These are phyloP conservation scores for Penicillium sp. DNA, from an alignment of 2,329 filamentous ascomycete genomes.

Conservation along the genomic window DNA sequence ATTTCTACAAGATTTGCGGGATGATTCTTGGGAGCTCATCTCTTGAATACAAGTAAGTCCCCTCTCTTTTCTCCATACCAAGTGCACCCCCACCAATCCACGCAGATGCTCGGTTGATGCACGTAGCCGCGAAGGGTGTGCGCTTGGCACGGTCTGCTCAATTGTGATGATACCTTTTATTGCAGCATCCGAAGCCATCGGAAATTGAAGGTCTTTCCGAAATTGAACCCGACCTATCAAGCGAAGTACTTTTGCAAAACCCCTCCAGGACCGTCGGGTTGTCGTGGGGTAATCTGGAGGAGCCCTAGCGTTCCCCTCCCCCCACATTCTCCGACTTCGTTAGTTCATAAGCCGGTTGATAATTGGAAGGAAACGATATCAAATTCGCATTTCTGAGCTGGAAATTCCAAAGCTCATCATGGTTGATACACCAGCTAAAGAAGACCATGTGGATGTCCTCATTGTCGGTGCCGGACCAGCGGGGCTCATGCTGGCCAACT, in stretches of 20 bases:
- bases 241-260: neutral
- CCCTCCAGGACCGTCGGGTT: neutral
- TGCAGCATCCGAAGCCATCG: neutral
- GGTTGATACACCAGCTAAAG: neutral
- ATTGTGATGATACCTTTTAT: too few relatives aligned
- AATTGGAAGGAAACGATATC: neutral
- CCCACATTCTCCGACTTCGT: neutral
- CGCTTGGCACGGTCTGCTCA: neutral
- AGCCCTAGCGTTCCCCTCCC: neutral
- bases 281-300: neutral
- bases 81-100: neutral
- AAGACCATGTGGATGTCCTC: neutral
- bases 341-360: neutral
- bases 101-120: neutral
- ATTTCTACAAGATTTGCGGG: too few relatives aligned
- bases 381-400: neutral
- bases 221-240: neutral
- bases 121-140: neutral
- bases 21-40: neutral
- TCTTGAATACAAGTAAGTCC: neutral
- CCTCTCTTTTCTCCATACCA: neutral
- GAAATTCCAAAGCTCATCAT: neutral
- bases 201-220: neutral
- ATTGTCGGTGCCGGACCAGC: conserved; percentile 45
- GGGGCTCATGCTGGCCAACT: conserved; percentile 49